phyloP scores from a whole-genome alignment of 2,329 filamentous ascomycete genomes.

The Onygenales sp. region DNA sequence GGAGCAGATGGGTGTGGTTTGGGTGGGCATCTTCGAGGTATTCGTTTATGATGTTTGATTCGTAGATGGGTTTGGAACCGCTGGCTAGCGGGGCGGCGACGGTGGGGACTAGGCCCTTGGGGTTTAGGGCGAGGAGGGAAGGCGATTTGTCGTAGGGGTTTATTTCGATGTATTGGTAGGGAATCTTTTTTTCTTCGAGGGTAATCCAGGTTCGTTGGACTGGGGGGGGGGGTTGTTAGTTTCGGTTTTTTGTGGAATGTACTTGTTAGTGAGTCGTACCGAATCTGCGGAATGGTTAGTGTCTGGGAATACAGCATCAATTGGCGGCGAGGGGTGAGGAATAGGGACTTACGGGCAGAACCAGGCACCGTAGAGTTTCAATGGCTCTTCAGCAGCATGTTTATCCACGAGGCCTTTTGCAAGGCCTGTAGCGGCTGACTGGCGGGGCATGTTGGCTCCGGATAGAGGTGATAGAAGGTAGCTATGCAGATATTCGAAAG shows the following conservation, averaged over 20 bases:
- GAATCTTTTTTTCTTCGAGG: slow-evolving; percentile 62
- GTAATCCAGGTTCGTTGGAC: slow-evolving; percentile 65
- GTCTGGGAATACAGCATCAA: not conserved
- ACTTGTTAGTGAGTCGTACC: slow-evolving; percentile 13
- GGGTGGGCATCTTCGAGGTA: slow-evolving; percentile 65
- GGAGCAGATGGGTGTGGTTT: slow-evolving; percentile 44
- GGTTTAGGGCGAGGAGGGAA: slow-evolving; percentile 61
- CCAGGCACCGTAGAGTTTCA: slow-evolving; percentile 64
- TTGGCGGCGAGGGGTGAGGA: not conserved
- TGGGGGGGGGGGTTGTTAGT: slow-evolving; percentile 9
- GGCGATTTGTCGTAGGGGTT: slow-evolving; percentile 68
- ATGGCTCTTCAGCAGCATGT: slow-evolving; percentile 24
- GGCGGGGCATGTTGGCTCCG: slow-evolving; percentile 26
- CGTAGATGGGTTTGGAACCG: slow-evolving; percentile 54
- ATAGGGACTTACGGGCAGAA: slow-evolving; percentile 48
- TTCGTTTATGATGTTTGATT: slow-evolving; percentile 63
- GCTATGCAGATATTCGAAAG: not conserved
- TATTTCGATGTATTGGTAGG: slow-evolving; percentile 67
- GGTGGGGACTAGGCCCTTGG: slow-evolving; percentile 65
- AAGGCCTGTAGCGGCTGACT: slow-evolving; percentile 36
- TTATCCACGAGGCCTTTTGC: slow-evolving; percentile 29
- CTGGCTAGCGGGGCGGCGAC: slow-evolving; percentile 32
- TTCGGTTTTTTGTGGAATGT: not conserved
- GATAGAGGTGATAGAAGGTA: slow-evolving; percentile 21
- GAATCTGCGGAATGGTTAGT: slow-evolving; percentile 20